Base-by-base conservation (phyloP, 441 rosid genomes). In the Flueggea neowawraea region DNA sequence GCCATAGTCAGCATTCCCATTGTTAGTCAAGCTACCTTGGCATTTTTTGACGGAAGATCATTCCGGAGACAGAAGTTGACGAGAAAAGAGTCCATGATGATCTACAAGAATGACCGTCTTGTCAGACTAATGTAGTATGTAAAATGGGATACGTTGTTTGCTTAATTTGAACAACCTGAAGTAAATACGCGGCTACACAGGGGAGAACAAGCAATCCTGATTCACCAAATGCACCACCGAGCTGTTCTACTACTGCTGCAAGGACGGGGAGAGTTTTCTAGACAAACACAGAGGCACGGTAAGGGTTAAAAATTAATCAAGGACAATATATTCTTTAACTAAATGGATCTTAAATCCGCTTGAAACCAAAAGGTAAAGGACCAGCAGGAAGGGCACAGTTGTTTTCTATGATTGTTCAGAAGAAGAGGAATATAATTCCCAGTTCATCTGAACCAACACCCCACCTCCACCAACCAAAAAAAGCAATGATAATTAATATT, bases 151-250 rank as follows among this genome's bases (percentile, higher is more conserved):
- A 51, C 61, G 52, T 16, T 43, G 14, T 33, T 48, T 49, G 15
- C 16, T 14, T 64, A 36, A 54, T 15, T 41, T 31, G 60, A 45
- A 61, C 45, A 57, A 90, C 97, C 97, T 94, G 98, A 69, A 73
- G 70, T 61, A 94, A 28, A 70, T 90, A 97, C 51, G 98, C 96
- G 15, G 97, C 93, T 39, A 94, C 91, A 78, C 98, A 94, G 50
- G 98, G 98, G 78, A 94, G 89, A 75, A 90, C 93, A 69, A 94
- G 78, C 61, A 90, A 73, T 54, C 98, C 98, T 16, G 98, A 65
- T 82, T 85, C 87, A 64, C 98, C 97, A 63, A 94, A 78, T 60
- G 87, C 95, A 72, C 98, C 89, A 7, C 91, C 72, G 15, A 94
- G 80, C 73, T 85, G 91, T 76, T 94, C 93, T 69, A 89, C 97